Base-by-base conservation (phyloP, 805 yeast genomes). In the Saccharomycopsis malanga region DNA sequence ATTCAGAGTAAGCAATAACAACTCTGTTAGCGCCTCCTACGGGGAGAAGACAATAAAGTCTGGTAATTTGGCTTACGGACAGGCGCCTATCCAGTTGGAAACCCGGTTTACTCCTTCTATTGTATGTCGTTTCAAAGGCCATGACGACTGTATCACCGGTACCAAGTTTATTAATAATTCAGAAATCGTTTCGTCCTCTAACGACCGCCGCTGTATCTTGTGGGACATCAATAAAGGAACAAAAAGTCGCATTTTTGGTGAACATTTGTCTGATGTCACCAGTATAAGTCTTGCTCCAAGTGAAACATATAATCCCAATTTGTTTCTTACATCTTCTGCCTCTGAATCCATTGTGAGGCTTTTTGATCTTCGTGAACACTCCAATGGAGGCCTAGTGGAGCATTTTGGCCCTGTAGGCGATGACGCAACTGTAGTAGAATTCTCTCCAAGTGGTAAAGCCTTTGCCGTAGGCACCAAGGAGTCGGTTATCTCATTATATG, bases 381-480 rank as follows among this genome's bases (percentile, higher is more conserved):
- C 54, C 2, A 63, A 68, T 9, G 45, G 39, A 3, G 53, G 53
- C 2, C 63, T 79, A 37, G 71, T 68, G 34, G 76, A 73, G 57
- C 66, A 70, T 54, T 67, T 81, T 66, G 68, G 68, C 39, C 74
- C 79, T 1, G 75, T 84, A 22, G 71, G 71, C 22, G 71, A 72
- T 40, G 96, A 89, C 59, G 76, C 85, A 20, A 81, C 81, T 43
- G 61, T 74, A 4, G 62, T 83, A 4, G 69, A 73, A 52, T 77
- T 77, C 56, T 81, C 81, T 58, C 87, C 87, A 6, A 83, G 79
- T 53, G 87, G 87, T 1, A 68, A 80, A 49, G 72, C 87, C 1
- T 77, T 88, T 55, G 77, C 75, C 0, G 72, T 82, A 2, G 96
- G 96, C 1, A 73, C 83, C 39, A 96, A 87, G 58, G 94, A 85